phyloP scores from a whole-genome alignment of 2,329 filamentous ascomycete genomes.

The Fusarium oxysporum region DNA sequence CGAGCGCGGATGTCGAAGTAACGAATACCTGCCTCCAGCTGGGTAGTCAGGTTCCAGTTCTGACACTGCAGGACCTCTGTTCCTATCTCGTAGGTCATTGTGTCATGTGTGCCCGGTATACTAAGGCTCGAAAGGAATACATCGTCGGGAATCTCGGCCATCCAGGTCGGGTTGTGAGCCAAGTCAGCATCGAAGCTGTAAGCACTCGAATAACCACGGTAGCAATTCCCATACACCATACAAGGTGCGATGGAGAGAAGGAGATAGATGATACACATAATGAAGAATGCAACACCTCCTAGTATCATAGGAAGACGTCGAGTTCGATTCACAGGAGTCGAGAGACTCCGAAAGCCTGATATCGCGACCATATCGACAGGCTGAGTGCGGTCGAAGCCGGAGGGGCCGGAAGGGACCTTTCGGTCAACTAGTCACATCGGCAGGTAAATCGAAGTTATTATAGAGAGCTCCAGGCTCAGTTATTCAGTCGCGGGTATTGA shows the following conservation, averaged over 20 bases:
- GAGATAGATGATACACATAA: constrained; percentile 45
- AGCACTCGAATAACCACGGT: constrained; percentile 45
- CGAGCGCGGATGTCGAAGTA: constrained; percentile 63
- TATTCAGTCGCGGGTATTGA: background rate
- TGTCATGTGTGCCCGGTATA: constrained; percentile 66
- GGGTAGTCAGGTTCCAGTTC: constrained; percentile 57
- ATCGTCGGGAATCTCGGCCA: constrained; percentile 56
- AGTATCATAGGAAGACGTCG: constrained; percentile 39
- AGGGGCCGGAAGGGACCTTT: constrained; percentile 35
- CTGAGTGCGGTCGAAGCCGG: constrained; percentile 22
- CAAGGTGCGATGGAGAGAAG: constrained; percentile 46
- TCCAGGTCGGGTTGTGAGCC: constrained; percentile 54
- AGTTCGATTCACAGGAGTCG: constrained; percentile 19
- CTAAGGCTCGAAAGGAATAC: constrained; percentile 58
- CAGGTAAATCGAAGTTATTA: background rate
- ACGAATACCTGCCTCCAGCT: constrained; percentile 60
- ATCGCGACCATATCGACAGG: constrained; percentile 38
- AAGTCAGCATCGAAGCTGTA: constrained; percentile 58
- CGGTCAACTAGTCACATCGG: constrained; percentile 38
- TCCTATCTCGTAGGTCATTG: constrained; percentile 59
- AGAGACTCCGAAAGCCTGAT: constrained; percentile 27
- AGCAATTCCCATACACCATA: constrained; percentile 45
- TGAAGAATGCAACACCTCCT: constrained; percentile 36
- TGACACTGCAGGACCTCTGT: constrained; percentile 58
- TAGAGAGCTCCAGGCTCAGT: background rate